Evolutionary conservation across 331 rosid genomes (phyloP).

Genomic region (Arachis monticola): DNA sequence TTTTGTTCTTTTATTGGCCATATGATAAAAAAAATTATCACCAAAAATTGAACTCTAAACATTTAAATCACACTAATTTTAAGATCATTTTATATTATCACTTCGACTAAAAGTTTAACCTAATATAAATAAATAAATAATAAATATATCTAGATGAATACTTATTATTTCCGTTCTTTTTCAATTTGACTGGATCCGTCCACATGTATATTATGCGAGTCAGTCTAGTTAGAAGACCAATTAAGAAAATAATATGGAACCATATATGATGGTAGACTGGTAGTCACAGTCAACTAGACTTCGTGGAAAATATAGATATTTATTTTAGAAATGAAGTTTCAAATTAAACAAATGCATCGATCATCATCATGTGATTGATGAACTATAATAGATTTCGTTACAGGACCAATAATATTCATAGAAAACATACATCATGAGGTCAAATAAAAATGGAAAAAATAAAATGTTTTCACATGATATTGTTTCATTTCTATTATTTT

Average conservation of each 20-base stretch:
- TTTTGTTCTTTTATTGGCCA: too few species aligned
- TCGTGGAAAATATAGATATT: not conserved
- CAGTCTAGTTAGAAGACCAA: not conserved
- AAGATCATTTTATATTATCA: too few species aligned
- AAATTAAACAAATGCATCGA: not conserved
- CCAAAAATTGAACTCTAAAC: too few species aligned
- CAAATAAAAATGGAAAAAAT: slow-evolving; percentile 17
- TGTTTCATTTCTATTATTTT: not conserved
- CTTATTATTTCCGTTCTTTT: too few species aligned
- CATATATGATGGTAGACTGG: not conserved
- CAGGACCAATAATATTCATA: not conserved
- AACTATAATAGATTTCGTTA: not conserved
- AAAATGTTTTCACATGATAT: not conserved
- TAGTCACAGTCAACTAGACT: slow-evolving; percentile 22
- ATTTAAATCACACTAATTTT: too few species aligned
- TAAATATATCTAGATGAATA: too few species aligned
- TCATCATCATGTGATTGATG: not conserved
- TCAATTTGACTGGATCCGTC: too few species aligned
- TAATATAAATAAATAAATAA: too few species aligned
- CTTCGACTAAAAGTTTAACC: too few species aligned
- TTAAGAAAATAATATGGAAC: slow-evolving; percentile 3
- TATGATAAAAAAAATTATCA: too few species aligned
- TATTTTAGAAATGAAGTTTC: not conserved
- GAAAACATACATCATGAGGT: not conserved
- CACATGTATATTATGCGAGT: too few species aligned